Percentiles rank a stretch among this genome's conserved stretches.
Conservation (phyloP, 2,329 filamentous ascomycete species). For the Aspergillus versicolor region DNA sequence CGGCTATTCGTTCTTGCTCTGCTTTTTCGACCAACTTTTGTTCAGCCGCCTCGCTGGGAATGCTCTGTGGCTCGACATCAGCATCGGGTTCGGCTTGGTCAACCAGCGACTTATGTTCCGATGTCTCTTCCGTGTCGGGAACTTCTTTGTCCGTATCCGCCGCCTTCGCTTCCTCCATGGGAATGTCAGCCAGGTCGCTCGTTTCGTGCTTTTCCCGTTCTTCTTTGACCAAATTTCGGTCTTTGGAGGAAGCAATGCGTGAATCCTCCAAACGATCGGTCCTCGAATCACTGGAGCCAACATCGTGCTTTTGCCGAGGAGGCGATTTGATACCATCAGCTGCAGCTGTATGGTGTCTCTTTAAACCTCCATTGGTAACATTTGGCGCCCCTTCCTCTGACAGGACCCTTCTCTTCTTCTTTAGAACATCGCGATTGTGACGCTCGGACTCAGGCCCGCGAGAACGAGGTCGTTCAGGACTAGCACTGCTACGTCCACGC, state of each 20-base stretch:
- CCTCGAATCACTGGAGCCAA: slow-evolving; percentile 19
- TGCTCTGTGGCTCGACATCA: neutral
- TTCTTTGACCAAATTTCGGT: slow-evolving; percentile 29
- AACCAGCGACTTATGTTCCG: neutral
- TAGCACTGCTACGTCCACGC: slow-evolving; percentile 41
- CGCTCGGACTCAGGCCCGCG: slow-evolving; percentile 32
- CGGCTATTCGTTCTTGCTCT: slow-evolving; percentile 32
- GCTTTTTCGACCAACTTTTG: slow-evolving; percentile 24
- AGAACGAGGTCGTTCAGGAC: slow-evolving; percentile 40
- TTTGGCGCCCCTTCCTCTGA: slow-evolving; percentile 38
- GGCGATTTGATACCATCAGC: slow-evolving; percentile 21
- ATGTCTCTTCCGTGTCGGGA: slow-evolving; percentile 19
- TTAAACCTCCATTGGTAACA: slow-evolving; percentile 29
- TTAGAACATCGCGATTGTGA: slow-evolving; percentile 34
- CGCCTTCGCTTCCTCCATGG: slow-evolving; percentile 30
- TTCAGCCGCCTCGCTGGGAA: neutral
- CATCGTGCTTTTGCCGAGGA: slow-evolving; percentile 18
- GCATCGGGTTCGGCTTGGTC: neutral
- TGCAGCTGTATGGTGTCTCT: slow-evolving; percentile 25
- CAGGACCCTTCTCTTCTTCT: slow-evolving; percentile 45
- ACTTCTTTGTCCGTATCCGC: slow-evolving; percentile 27
- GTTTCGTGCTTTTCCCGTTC: slow-evolving; percentile 31
- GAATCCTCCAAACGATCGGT: slow-evolving; percentile 16
- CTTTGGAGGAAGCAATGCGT: slow-evolving; percentile 16
- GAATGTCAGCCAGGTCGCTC: slow-evolving; percentile 28